These are phyloP conservation scores for Pseudopyrenochaeta lycopersici DNA, from an alignment of 2,329 filamentous ascomycete genomes.

Conservation along the genomic window DNA sequence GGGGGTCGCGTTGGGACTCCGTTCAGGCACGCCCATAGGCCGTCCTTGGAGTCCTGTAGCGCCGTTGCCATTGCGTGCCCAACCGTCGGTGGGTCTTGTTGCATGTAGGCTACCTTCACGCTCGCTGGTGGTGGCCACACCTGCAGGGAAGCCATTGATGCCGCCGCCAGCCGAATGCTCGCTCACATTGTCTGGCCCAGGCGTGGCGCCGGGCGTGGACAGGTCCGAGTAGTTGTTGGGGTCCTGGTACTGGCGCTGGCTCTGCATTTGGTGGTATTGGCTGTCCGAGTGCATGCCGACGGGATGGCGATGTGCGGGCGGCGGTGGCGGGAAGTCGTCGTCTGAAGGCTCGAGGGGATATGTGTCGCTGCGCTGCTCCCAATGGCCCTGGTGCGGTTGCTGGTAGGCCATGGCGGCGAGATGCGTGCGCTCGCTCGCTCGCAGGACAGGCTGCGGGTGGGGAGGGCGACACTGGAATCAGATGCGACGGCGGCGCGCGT, in stretches of 20 bases:
- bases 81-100: slow-evolving; percentile 55
- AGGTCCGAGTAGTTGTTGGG: slow-evolving; percentile 47
- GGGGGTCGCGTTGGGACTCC: slow-evolving; percentile 33
- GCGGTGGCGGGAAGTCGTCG: slow-evolving; percentile 42
- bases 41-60: slow-evolving; percentile 19
- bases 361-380: slow-evolving; percentile 24
- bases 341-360: slow-evolving; percentile 32
- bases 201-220: slow-evolving; percentile 55
- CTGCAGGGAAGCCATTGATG: slow-evolving; percentile 71
- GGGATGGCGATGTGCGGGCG: slow-evolving; percentile 43
- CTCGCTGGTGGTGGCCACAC: slow-evolving; percentile 66
- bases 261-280: slow-evolving; percentile 23
- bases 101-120: slow-evolving; percentile 72
- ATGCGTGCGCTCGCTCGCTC: slow-evolving; percentile 5
- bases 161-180: slow-evolving; percentile 68
- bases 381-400: slow-evolving; percentile 28
- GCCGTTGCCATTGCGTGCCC: slow-evolving; percentile 13
- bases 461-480: slow-evolving; percentile 11
- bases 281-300: slow-evolving; percentile 36
- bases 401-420: slow-evolving; percentile 31
- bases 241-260: slow-evolving; percentile 33
- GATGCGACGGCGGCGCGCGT: slow-evolving; percentile 14
- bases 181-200: slow-evolving; percentile 73
- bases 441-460: slow-evolving; percentile 14
- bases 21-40: slow-evolving; percentile 32